A percentile compares a stretch with the other conserved stretches of the same genome.
Conservation (phyloP, 164 flowering plant genomes). For the Chimonanthus salicifolius region DNA sequence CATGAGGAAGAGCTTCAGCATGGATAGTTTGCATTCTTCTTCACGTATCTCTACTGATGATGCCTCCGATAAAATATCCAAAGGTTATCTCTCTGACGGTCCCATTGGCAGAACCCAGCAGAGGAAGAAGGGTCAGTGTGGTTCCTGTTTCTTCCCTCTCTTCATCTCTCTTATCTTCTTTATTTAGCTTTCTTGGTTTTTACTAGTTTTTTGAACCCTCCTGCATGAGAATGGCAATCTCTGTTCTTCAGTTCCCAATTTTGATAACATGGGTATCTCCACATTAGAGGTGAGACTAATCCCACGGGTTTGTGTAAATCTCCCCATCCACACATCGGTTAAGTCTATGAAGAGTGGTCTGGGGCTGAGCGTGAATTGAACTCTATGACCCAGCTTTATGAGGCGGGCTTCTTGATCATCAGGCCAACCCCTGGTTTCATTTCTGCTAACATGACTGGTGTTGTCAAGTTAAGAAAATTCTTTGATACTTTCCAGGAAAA, state of each 20-base stretch:
- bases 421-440: neutral
- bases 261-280: neutral
- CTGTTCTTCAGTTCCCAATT: neutral
- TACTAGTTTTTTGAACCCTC: neutral
- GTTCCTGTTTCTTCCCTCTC: neutral
- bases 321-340: too few relatives aligned
- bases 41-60: constrained; percentile 28
- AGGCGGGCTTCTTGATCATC: too few relatives aligned
- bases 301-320: too few relatives aligned
- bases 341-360: too few relatives aligned
- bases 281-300: too few relatives aligned
- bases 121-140: constrained; percentile 51
- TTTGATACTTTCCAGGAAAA: neutral
- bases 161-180: neutral
- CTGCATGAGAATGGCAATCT: neutral
- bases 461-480: neutral
- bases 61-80: constrained; percentile 26
- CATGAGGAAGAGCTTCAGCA: constrained; percentile 62
- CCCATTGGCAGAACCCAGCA: constrained; percentile 37
- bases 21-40: constrained; percentile 46
- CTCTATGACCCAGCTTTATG: too few relatives aligned
- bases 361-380: too few relatives aligned
- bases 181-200: too few relatives aligned
- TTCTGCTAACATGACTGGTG: neutral
- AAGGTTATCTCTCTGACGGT: constrained; percentile 62